Evolutionary conservation across 371 early-diverging fungal species (phyloP).

Genomic region (Mortierella polycephala): DNA sequence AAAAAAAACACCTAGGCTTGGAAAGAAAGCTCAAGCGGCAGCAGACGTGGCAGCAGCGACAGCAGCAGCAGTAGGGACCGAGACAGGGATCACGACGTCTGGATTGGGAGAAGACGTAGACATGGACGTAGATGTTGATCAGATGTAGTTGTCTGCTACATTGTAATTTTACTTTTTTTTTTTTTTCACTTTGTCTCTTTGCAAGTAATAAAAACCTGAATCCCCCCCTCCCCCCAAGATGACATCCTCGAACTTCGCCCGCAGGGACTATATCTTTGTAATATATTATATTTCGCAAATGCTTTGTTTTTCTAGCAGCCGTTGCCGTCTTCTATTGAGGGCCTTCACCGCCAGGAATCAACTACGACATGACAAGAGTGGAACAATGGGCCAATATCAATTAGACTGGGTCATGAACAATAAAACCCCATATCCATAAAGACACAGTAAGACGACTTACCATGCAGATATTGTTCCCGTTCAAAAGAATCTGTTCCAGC

Average conservation of each 20-base stretch:
- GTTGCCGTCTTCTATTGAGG: conserved; percentile 23
- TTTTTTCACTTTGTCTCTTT: too few species aligned
- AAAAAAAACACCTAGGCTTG: conserved; percentile 26
- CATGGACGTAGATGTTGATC: background rate
- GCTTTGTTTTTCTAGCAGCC: background rate
- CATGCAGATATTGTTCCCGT: conserved; percentile 97
- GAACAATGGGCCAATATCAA: background rate
- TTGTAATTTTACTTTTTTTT: too few species aligned
- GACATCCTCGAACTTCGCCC: too few species aligned
- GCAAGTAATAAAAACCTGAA: too few species aligned
- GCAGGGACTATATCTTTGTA: too few species aligned
- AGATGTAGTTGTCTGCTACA: too few species aligned
- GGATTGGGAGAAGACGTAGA: conserved; percentile 6
- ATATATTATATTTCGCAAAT: background rate
- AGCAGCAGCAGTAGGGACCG: conserved; percentile 1
- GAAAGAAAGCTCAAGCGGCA: conserved; percentile 47
- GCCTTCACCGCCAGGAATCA: conserved; percentile 55
- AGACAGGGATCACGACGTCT: background rate
- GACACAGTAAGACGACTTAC: conserved; percentile 54
- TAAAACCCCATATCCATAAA: conserved; percentile 51
- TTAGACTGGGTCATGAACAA: too few species aligned
- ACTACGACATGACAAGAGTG: conserved; percentile 11
- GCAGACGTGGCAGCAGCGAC: conserved; percentile 35
- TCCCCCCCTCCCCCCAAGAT: too few species aligned
- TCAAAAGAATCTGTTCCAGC: conserved; percentile 90